Base-by-base conservation (phyloP, 352 stramenopile species). In the Thalassiosira mediterranea region DNA sequence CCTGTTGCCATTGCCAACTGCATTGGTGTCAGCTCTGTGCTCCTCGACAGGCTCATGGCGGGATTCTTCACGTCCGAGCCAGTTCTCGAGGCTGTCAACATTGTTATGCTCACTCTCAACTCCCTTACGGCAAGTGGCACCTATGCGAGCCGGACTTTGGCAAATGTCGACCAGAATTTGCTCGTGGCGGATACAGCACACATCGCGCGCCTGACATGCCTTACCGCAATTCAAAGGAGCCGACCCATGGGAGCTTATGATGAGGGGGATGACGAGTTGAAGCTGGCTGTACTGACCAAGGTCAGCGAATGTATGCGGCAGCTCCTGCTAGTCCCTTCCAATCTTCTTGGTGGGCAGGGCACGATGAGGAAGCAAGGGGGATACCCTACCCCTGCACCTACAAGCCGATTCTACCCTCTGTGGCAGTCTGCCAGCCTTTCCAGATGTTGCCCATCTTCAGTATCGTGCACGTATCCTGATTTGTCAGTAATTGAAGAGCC, bases 61-160 rank as follows among this genome's bases (percentile, higher is more conserved):
- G 89, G 87, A 56, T 91, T 92, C 68, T 93, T 93, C 60, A 90
- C 76, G 15, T 83, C 78, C 0, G 82, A 91, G 59, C 61, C 76
- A 8, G 72, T 90, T 52, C 65, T 93, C 3, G 63, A 89, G 44
- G 71, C 72, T 40, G 76, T 93, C 0, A 79, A 81, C 19, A 86
- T 91, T 63, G 75, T 76, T 17, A 72, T 91, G 57, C 69, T 81
- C 13, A 78, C 83, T 8, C 68, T 93, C 25, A 80, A 82, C 21
- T 79, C 62, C 49, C 42, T 93, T 11, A 90, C 84, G 32, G 70
- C 78, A 42, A 71, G 61, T 61, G 76, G 82, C 13, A 87, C 84
- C 8, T 81, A 84, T 46, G 79, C 80, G 37, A 83, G 69, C 54
- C 59, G 75, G 23, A 78, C 74, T 25, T 52, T 87, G n/a, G 59